Evolutionary conservation across 805 yeast species (phyloP).

Genomic region (Myxozyma sirexii): DNA sequence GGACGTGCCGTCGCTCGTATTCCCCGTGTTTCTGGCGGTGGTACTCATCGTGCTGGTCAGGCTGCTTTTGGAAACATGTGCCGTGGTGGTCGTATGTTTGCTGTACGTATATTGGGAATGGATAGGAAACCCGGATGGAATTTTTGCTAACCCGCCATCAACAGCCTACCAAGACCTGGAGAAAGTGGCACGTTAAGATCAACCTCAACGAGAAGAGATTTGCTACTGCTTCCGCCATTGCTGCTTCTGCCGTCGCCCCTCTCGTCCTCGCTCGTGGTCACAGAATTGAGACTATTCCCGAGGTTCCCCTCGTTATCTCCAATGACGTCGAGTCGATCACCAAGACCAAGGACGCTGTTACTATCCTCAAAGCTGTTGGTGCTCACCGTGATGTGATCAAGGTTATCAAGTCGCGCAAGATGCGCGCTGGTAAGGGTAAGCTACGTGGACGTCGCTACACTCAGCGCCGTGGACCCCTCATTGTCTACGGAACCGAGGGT

Average conservation of each 20-base stretch:
- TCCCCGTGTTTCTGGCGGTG: slow-evolving; percentile 99
- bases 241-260: slow-evolving; percentile 98
- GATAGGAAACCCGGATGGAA: too few relatives aligned
- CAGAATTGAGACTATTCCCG: slow-evolving; percentile 97
- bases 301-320: slow-evolving; percentile 96
- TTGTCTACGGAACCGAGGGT: slow-evolving; percentile 91
- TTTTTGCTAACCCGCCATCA: too few relatives aligned
- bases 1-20: slow-evolving; percentile 99
- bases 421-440: slow-evolving; percentile 99
- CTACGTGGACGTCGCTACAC: slow-evolving; percentile 99
- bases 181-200: slow-evolving; percentile 99
- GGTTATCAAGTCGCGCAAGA: slow-evolving; percentile 97
- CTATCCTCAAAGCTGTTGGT: slow-evolving; percentile 96
- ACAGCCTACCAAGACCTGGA: slow-evolving; percentile 98
- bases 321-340: slow-evolving; percentile 87
- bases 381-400: slow-evolving; percentile 98
- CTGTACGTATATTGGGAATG: slow-evolving; percentile 44
- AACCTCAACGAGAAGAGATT: slow-evolving; percentile 99
- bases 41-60: slow-evolving; percentile 99
- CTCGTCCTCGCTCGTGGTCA: slow-evolving; percentile 99
- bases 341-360: slow-evolving; percentile 99
- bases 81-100: slow-evolving; percentile 99
- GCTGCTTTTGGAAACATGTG: slow-evolving; percentile 99
- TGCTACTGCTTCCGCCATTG: slow-evolving; percentile 99
- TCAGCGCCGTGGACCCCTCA: slow-evolving; percentile 99